Evolutionary conservation across 2,329 filamentous ascomycete genomes (phyloP), one percentile per base, ranked within the genome.

Genomic region (Bipolaris bicolor): DNA sequence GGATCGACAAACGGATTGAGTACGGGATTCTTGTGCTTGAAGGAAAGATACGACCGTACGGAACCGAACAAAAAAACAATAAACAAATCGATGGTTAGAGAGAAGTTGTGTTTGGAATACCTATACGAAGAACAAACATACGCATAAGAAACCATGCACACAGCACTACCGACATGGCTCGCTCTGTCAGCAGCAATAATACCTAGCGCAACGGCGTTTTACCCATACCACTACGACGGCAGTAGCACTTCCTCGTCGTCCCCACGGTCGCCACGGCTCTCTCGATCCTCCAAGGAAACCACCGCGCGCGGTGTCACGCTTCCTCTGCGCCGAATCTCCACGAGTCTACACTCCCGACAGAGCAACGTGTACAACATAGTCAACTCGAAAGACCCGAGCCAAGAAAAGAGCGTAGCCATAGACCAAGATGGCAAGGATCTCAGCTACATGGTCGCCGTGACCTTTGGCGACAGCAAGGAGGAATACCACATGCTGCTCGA

Each of bases 401-500:
- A 78, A 53, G 60, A 76, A 13, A 79, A 83, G 58, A 83, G 81
- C 55, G 76, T 81, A 33, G 79, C 81, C 1, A 76, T 86, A 36
- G 73, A 83, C 55, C 80, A 84, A 58, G 83, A 85, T 76, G 83
- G 83, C 9, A 72, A 71, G 11, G 84, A 86, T 61, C 79, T 79
- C 54, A 82, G 82, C 22, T 86, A 86, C 68, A 83, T 86, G 71
- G 77, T 81, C 3, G 73, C 76, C 1, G 75, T 84, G 39, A 76
- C 76, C 7, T 77, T 86, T 57, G 84, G 84, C 3, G 80, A 79
- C 13, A 76, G 80, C 57, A 76, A 78, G 36, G 76, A 83, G 64
- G 74, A 79, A 44, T 83, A 84, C 74, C 81, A 81, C 69, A 76
- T 86, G 70, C 71, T 85, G 52, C 67, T 86, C 13, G 84, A 86